phyloP scores from a whole-genome alignment of 352 stramenopile genomes.

The Globisporangium canariense region DNA sequence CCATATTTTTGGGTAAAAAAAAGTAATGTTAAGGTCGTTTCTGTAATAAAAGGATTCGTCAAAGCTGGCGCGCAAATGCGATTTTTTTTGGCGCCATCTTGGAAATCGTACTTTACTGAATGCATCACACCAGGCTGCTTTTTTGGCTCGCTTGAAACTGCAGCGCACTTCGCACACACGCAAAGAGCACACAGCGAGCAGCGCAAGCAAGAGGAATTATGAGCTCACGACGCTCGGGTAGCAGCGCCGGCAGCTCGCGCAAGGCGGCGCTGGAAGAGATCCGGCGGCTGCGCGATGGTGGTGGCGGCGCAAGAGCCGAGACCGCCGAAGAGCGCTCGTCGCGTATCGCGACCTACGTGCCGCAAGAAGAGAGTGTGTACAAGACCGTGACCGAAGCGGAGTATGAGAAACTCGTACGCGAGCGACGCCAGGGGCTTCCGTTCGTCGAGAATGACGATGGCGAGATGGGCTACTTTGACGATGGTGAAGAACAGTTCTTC shows the following conservation, averaged over 20 bases:
- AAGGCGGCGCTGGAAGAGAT: conserved; percentile 75
- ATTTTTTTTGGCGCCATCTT: neutral
- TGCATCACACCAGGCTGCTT: neutral
- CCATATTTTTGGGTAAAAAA: too few species aligned
- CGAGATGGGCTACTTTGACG: conserved; percentile 86
- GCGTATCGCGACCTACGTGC: conserved; percentile 70
- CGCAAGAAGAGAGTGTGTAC: conserved; percentile 77
- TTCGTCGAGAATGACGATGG: conserved; percentile 83
- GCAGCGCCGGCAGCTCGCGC: conserved; percentile 31
- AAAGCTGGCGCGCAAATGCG: neutral
- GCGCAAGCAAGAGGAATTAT: conserved; percentile 21
- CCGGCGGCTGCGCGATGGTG: conserved; percentile 57
- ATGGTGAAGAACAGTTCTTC: conserved; percentile 88
- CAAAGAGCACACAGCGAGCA: neutral
- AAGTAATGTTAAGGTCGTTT: too few species aligned
- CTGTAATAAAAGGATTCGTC: too few species aligned
- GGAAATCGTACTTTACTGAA: neutral
- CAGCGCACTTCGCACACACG: neutral
- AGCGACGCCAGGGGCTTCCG: conserved; percentile 68
- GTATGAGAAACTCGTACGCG: conserved; percentile 80
- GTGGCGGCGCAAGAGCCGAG: conserved; percentile 3
- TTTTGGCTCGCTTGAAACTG: neutral
- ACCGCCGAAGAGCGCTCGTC: conserved; percentile 22
- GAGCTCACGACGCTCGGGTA: conserved; percentile 53
- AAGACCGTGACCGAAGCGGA: conserved; percentile 83